These are phyloP conservation scores for Amorphotheca resinae DNA, from an alignment of 495 filamentous ascomycete species.

Conservation along the genomic window DNA sequence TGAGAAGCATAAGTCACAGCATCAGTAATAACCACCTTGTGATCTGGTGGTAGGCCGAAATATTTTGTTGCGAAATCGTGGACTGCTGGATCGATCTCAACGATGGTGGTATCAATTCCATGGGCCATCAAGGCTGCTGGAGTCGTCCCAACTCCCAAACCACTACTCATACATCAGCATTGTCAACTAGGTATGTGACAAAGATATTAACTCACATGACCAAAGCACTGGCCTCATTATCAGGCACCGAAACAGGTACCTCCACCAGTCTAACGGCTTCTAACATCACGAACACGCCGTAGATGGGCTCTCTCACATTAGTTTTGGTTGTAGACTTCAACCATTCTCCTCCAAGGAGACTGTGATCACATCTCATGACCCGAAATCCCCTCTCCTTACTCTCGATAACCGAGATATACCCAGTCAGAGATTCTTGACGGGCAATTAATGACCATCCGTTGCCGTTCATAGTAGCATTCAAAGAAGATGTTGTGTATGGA, in stretches of 20 bases:
- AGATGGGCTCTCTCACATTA: slow-evolving; percentile 61
- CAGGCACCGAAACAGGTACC: slow-evolving; percentile 36
- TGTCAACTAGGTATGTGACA: too few species aligned
- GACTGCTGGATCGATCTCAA: slow-evolving; percentile 88
- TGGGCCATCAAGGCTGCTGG: slow-evolving; percentile 77
- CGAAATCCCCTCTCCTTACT: slow-evolving; percentile 56
- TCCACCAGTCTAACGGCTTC: slow-evolving; percentile 80
- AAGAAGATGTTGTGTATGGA: slow-evolving; percentile 32
- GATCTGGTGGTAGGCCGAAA: slow-evolving; percentile 67
- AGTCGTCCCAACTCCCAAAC: slow-evolving; percentile 84
- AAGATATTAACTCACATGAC: slow-evolving; percentile 56
- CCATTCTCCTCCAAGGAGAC: slow-evolving; percentile 92
- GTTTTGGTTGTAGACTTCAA: not conserved
- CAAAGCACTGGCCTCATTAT: slow-evolving; percentile 62
- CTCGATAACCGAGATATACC: slow-evolving; percentile 85
- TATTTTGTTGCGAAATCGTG: slow-evolving; percentile 69
- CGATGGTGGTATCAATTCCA: slow-evolving; percentile 80
- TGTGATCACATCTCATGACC: slow-evolving; percentile 87
- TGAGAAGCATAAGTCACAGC: slow-evolving; percentile 63
- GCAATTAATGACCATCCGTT: slow-evolving; percentile 54
- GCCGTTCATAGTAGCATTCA: slow-evolving; percentile 50
- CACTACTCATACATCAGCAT: slow-evolving; percentile 31
- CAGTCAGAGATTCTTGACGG: slow-evolving; percentile 71
- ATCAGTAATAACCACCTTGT: slow-evolving; percentile 70
- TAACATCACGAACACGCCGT: slow-evolving; percentile 83